Percentiles rank a stretch among this genome's conserved stretches.
These are phyloP conservation scores for Chenopodium album DNA, from an alignment of 148 eudicot species.

Conservation along the genomic window DNA sequence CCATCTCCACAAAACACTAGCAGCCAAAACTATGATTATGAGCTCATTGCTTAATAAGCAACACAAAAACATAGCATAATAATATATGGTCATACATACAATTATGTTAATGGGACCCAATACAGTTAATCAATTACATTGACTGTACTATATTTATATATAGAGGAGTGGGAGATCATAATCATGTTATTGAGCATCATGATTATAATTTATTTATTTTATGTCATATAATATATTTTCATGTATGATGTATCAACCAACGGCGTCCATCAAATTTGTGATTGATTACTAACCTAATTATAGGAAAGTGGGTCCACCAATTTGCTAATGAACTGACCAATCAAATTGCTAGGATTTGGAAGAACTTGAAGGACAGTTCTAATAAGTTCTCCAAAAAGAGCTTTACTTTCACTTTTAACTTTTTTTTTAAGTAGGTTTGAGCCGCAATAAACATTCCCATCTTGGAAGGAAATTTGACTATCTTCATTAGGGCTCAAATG, in stretches of 20 bases:
- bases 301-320: slow-evolving; percentile 1
- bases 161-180: neutral
- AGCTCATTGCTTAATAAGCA: neutral
- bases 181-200: neutral
- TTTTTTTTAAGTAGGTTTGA: neutral
- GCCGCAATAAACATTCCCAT: neutral
- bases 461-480: too few relatives aligned
- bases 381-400: neutral
- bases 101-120: neutral
- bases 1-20: neutral
- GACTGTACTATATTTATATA: neutral
- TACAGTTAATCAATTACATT: neutral
- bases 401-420: neutral
- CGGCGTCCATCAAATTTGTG: slow-evolving; percentile 4
- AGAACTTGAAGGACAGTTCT: neutral
- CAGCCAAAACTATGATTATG: neutral
- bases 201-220: neutral
- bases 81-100: too few relatives aligned
- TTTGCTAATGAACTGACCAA: neutral
- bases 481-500: too few relatives aligned
- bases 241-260: slow-evolving; percentile 7
- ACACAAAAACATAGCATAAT: neutral
- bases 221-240: too few relatives aligned
- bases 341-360: neutral
- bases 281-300: neutral